These are phyloP conservation scores for Hymenoscyphus fraxineus DNA, from an alignment of 2,329 filamentous ascomycete genomes.

Conservation along the genomic window DNA sequence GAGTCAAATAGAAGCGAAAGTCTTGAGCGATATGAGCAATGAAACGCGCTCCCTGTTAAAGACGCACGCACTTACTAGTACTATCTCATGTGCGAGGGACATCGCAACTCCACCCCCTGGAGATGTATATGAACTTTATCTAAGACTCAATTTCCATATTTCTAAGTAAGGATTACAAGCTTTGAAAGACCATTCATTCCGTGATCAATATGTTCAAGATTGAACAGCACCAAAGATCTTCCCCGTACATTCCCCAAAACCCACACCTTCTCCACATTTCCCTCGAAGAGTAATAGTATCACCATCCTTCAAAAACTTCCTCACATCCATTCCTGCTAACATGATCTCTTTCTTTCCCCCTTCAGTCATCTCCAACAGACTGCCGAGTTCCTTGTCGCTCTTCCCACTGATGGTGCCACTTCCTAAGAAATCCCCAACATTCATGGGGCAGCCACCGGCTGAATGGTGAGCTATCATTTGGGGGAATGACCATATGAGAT, in stretches of 20 bases:
- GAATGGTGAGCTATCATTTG: constrained; percentile 81
- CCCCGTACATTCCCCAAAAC: constrained; percentile 71
- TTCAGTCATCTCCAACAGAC: constrained; percentile 67
- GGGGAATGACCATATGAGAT: constrained; percentile 77
- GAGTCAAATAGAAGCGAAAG: too few species aligned
- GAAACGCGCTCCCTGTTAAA: too few species aligned
- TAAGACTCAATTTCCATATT: too few species aligned
- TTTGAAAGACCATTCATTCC: too few species aligned
- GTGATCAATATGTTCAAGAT: background rate
- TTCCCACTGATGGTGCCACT: constrained; percentile 74
- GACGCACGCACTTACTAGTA: too few species aligned
- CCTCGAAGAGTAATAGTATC: constrained; percentile 67
- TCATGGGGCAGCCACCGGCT: constrained; percentile 70
- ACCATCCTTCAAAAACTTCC: constrained; percentile 70
- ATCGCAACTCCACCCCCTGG: too few species aligned
- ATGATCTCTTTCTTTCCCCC: constrained; percentile 64
- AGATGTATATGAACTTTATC: too few species aligned
- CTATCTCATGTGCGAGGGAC: too few species aligned
- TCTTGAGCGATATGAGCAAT: too few species aligned
- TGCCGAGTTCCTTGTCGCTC: constrained; percentile 53
- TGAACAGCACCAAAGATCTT: constrained; percentile 43
- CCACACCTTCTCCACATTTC: constrained; percentile 63
- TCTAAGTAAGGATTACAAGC: too few species aligned
- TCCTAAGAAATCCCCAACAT: constrained; percentile 70
- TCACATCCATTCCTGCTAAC: constrained; percentile 60